These are phyloP conservation scores for Erysimum cheiri DNA, from an alignment of 441 rosid genomes.

Conservation along the genomic window DNA sequence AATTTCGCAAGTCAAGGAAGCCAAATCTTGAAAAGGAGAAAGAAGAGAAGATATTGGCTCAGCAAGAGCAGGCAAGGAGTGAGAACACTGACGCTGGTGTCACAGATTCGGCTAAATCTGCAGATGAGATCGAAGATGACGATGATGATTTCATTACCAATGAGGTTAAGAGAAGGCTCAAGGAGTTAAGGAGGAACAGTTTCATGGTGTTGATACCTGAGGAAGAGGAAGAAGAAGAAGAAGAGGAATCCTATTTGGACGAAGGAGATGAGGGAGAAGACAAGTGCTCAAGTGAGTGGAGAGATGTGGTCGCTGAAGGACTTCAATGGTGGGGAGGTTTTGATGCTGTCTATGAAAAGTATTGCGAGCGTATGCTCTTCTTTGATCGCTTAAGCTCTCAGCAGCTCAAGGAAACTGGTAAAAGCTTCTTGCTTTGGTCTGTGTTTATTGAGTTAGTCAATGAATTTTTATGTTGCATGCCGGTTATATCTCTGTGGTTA, in stretches of 20 bases:
- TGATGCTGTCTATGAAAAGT: conserved; percentile 87
- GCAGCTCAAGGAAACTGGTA: conserved; percentile 77
- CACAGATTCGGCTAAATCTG: conserved; percentile 42
- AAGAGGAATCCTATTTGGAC: conserved; percentile 51
- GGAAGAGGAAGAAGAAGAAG: conserved; percentile 73
- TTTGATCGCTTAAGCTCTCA: conserved; percentile 76
- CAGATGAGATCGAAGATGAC: conserved; percentile 73
- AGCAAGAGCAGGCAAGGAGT: conserved; percentile 54
- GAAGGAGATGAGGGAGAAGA: conserved; percentile 63
- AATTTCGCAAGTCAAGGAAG: conserved; percentile 66
- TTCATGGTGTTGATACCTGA: conserved; percentile 95
- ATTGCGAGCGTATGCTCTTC: conserved; percentile 87
- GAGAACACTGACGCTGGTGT: conserved; percentile 47
- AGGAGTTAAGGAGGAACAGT: conserved; percentile 88
- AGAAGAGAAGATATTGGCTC: conserved; percentile 54
- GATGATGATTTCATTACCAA: conserved; percentile 94
- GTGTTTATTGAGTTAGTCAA: neutral
- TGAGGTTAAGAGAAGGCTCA: conserved; percentile 90
- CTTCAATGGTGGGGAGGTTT: conserved; percentile 98
- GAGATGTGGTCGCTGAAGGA: conserved; percentile 91
- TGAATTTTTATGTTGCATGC: neutral
- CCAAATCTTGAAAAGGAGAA: conserved; percentile 53
- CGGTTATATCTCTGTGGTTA: neutral
- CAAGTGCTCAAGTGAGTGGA: conserved; percentile 75
- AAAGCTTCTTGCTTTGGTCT: conserved; percentile 34